Evolutionary conservation across 2,329 filamentous ascomycete species (phyloP), one percentile per base, ranked within the genome.

Genomic region (Trichophyton equinum): DNA sequence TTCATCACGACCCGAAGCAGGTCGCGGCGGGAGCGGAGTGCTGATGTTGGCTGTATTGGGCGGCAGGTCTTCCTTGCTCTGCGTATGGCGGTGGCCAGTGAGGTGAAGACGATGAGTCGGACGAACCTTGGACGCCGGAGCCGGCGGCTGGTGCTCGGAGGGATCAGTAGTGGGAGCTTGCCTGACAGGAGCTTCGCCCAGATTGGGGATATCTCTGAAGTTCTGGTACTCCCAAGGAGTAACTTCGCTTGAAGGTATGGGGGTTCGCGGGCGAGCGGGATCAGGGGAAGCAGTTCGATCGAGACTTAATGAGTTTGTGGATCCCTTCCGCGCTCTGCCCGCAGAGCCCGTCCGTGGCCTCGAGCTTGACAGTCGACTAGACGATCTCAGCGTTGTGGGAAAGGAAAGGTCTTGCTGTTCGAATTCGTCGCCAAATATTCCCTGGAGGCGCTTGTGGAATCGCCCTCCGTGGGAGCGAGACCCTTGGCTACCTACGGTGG

Each of bases 161-260:
- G 84, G 82, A 9, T 85, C 85, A 46, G 82, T 83, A 64, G 88
- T 83, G 64, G 88, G 82, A 63, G 82, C 84, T 67, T 85, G 81
- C 69, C 86, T 82, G 59, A 91, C 85, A 33, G 88, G 88, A 51
- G 88, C 87, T 73, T 91, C 87, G 63, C 88, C 88, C 75, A 86
- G 89, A 65, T 85, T 83, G 53, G 83, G 83, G 68, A 91, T 88
- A 70, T 91, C 88, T 84, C 89, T 83, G 66, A 82, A 82, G 71
- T 94, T 89, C 74, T 97, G 94, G 71, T 94, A 97, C 64, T 95
- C 81, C 81, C 96, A 99, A n/a, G 94, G 94, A 44, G 95, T 94
- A 62, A 99, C 91, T 74, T 97, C 92, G 69, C 89, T 94, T 11
- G 56, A 58, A 11, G 89, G 89, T 58, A 91, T 80, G 11, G 91